Percentiles rank a stretch among this genome's conserved stretches.
phyloP scores from a whole-genome alignment of 345 rosid species.

The Theobroma cacao region DNA sequence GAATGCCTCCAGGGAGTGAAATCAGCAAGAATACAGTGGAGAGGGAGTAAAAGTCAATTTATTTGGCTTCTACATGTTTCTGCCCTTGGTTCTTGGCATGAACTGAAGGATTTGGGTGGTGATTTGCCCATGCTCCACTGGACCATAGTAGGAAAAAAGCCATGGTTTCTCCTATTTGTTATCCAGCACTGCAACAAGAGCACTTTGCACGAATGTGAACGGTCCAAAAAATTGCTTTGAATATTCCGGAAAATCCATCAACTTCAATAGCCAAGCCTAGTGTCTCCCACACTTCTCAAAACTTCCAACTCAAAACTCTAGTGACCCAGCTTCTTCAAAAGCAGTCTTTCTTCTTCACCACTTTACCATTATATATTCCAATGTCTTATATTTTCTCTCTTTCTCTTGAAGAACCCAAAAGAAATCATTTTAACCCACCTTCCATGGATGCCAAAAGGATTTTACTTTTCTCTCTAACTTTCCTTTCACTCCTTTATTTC shows the following conservation, averaged over 20 bases:
- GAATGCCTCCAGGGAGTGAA: neutral
- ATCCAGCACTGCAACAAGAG: neutral
- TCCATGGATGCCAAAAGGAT: conserved; percentile 34
- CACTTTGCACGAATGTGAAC: neutral
- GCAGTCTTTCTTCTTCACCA: neutral
- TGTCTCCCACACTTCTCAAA: neutral
- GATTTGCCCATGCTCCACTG: neutral
- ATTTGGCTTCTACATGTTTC: neutral
- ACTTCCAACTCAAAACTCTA: too few species aligned
- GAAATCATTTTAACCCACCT: neutral
- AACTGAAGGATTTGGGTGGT: neutral
- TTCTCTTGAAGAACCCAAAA: neutral
- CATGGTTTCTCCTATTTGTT: neutral
- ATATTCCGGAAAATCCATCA: neutral
- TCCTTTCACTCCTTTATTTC: conserved; percentile 22
- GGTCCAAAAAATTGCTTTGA: neutral
- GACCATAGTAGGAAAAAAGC: neutral
- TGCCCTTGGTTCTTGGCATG: too few species aligned
- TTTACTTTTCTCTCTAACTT: conserved; percentile 26
- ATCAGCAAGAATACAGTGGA: neutral
- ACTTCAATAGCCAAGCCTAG: neutral
- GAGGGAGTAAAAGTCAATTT: neutral
- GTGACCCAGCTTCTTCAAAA: neutral
- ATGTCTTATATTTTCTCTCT: neutral
- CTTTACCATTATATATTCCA: neutral